These are phyloP conservation scores for Paulownia fortunei DNA, from an alignment of 257 asterid species.

Conservation along the genomic window DNA sequence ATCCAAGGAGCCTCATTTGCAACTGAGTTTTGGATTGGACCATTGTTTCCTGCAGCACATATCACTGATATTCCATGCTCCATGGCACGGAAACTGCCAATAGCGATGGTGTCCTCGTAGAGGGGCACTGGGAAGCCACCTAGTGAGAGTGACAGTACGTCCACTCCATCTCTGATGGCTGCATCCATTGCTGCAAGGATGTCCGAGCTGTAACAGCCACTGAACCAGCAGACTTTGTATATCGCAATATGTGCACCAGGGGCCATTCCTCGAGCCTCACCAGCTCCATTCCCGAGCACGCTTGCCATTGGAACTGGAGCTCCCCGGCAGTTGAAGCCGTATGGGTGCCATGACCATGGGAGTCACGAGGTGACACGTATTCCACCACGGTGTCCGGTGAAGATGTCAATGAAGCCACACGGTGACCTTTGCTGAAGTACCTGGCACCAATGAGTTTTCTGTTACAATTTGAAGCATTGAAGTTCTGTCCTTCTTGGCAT, in stretches of 20 bases:
- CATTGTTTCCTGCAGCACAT: slow-evolving; percentile 94
- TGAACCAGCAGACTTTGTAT: slow-evolving; percentile 87
- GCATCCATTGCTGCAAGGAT: slow-evolving; percentile 90
- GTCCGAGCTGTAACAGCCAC: slow-evolving; percentile 93
- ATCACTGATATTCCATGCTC: slow-evolving; percentile 84
- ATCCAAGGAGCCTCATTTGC: slow-evolving; percentile 96
- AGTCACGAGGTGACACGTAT: slow-evolving; percentile 80
- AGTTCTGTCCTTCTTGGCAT: slow-evolving; percentile 68
- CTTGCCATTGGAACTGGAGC: slow-evolving; percentile 54
- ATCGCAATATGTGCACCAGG: slow-evolving; percentile 76
- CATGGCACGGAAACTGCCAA: slow-evolving; percentile 89
- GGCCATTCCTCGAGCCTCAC: slow-evolving; percentile 91
- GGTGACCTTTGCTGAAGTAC: slow-evolving; percentile 79
- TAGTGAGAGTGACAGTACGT: slow-evolving; percentile 78
- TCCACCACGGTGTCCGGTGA: slow-evolving; percentile 48
- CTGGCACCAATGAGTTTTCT: slow-evolving; percentile 83
- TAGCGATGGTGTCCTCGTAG: slow-evolving; percentile 83
- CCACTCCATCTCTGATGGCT: slow-evolving; percentile 84
- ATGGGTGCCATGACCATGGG: slow-evolving; percentile 89
- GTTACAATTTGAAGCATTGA: slow-evolving; percentile 68
- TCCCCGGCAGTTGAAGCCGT: slow-evolving; percentile 92
- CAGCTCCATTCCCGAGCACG: slow-evolving; percentile 69
- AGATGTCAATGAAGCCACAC: slow-evolving; percentile 54
- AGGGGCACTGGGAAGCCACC: slow-evolving; percentile 89
- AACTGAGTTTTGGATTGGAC: slow-evolving; percentile 77